Conservation (phyloP, 2,329 filamentous ascomycete species). For the Bipolaris sorokiniana region DNA sequence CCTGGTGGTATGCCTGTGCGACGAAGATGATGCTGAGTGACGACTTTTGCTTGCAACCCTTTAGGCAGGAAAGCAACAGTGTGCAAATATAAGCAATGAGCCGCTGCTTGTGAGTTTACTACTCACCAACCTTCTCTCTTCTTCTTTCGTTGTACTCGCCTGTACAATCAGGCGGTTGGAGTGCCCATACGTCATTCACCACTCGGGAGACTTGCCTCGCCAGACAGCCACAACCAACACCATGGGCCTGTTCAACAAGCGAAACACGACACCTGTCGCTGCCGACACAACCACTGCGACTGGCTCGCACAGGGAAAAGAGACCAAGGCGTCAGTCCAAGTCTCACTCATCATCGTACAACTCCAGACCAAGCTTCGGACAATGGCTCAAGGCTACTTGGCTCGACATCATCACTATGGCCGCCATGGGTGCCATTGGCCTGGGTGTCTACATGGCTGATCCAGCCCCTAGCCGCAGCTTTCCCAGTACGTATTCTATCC, state of each 20-base stretch:
- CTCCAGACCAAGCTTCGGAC: constrained; percentile 64
- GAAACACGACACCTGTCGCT: constrained; percentile 39
- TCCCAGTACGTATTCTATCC: constrained; percentile 46
- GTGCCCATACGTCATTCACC: not conserved
- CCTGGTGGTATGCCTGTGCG: not conserved
- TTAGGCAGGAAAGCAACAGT: not conserved
- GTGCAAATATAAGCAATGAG: constrained; percentile 5
- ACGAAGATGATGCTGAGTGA: not conserved
- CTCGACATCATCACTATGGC: constrained; percentile 72
- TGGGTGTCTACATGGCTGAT: constrained; percentile 70
- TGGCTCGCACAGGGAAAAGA: constrained; percentile 38
- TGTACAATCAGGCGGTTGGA: not conserved
- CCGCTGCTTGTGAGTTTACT: not conserved
- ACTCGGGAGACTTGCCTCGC: constrained; percentile 4
- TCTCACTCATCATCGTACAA: constrained; percentile 33
- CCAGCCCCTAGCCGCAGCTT: constrained; percentile 74
- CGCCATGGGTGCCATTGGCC: constrained; percentile 67
- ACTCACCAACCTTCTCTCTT: not conserved
- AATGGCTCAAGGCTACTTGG: constrained; percentile 72
- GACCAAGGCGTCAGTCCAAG: constrained; percentile 17
- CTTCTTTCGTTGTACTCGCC: not conserved
- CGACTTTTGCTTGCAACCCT: not conserved
- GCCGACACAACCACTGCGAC: constrained; percentile 46
- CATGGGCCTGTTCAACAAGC: constrained; percentile 51
- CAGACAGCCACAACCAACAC: constrained; percentile 2